These are phyloP conservation scores for Heliamphora exappendiculata DNA, from an alignment of 148 eudicot species.

Conservation along the genomic window DNA sequence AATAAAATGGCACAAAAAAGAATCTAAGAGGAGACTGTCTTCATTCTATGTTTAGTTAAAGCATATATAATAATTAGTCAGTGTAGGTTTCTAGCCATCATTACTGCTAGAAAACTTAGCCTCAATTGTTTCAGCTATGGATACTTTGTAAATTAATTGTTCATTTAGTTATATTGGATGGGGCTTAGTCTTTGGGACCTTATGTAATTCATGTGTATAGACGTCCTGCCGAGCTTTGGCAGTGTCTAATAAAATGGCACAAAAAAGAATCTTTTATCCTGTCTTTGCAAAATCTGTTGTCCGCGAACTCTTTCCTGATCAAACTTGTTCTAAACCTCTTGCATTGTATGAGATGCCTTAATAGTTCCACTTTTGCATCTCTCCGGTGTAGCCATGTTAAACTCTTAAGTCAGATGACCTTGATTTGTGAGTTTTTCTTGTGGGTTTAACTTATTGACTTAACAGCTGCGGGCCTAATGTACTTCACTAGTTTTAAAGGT, in stretches of 20 bases:
- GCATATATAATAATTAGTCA: not conserved
- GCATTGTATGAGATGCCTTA: not conserved
- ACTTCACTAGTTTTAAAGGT: not conserved
- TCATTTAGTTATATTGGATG: not conserved
- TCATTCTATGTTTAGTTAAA: not conserved
- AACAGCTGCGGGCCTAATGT: not conserved
- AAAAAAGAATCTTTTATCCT: not conserved
- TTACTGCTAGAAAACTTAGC: not conserved
- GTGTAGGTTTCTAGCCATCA: not conserved
- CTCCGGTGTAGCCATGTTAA: not conserved
- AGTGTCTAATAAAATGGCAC: constrained; percentile 1
- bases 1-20: constrained; percentile 2
- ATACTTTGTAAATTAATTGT: not conserved
- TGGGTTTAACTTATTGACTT: not conserved
- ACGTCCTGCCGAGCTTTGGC: not conserved
- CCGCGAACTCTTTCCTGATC: not conserved
- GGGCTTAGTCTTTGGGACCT: not conserved
- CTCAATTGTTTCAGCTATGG: not conserved
- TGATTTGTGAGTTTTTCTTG: not conserved
- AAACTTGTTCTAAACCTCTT: not conserved
- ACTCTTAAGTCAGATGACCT: not conserved
- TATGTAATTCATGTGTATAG: not conserved
- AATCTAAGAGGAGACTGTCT: not conserved
- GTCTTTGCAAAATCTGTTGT: not conserved
- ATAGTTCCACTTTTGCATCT: not conserved